Evolutionary conservation across 768 basidiomycete species (phyloP).

Genomic region (Lanmaoa pseudosensibilis): DNA sequence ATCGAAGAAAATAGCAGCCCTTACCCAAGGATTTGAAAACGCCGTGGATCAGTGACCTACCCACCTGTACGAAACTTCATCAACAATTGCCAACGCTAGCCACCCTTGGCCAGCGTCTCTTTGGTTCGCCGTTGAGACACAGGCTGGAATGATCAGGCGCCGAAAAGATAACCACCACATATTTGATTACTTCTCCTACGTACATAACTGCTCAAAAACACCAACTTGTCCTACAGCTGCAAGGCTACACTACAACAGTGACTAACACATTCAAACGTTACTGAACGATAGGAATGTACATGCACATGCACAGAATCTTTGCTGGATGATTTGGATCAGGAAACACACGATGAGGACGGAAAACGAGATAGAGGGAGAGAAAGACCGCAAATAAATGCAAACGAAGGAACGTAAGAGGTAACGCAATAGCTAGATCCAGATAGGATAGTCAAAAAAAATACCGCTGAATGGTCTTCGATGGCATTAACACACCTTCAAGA

Average conservation of each 20-base stretch:
- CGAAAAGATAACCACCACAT: not conserved
- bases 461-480: not conserved
- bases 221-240: constrained; percentile 12
- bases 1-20: not conserved
- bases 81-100: constrained; percentile 8
- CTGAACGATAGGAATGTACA: constrained; percentile 29
- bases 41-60: not conserved
- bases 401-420: constrained; percentile 7
- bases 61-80: constrained; percentile 9
- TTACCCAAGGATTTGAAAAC: not conserved
- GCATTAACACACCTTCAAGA: constrained; percentile 18
- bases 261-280: constrained; percentile 28
- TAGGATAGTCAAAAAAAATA: not conserved
- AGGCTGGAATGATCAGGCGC: not conserved
- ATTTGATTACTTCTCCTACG: constrained; percentile 9
- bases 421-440: not conserved
- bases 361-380: constrained; percentile 8
- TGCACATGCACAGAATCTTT: constrained; percentile 26
- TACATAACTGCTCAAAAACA: constrained; percentile 1
- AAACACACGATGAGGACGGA: constrained; percentile 8
- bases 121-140: not conserved
- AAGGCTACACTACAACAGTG: constrained; percentile 29
- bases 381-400: constrained; percentile 20
- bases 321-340: constrained; percentile 21
- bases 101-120: constrained; percentile 3